These are phyloP conservation scores for Anisodus acutangulus DNA, from an alignment of 257 asterid species.

Conservation along the genomic window DNA sequence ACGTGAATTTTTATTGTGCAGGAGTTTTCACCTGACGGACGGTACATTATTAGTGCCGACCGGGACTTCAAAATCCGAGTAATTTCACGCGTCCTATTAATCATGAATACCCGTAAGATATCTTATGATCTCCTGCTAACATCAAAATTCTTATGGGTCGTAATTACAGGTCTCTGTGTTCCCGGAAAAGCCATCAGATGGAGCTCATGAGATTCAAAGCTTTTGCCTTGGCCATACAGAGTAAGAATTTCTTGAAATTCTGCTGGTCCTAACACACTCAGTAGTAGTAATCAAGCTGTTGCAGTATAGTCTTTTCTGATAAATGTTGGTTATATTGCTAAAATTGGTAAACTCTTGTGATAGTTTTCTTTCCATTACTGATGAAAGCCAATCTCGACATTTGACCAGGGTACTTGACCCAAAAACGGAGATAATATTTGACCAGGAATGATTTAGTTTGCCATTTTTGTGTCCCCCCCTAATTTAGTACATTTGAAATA, in stretches of 20 bases:
- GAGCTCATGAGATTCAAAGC: conserved; percentile 86
- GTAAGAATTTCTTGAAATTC: conserved; percentile 49
- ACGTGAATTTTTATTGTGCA: conserved; percentile 39
- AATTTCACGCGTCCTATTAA: conserved; percentile 34
- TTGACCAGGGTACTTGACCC: background rate
- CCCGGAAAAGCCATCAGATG: conserved; percentile 71
- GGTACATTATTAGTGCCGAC: conserved; percentile 76
- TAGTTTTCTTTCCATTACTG: background rate
- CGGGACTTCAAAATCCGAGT: conserved; percentile 98
- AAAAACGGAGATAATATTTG: too few species aligned
- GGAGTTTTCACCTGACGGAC: conserved; percentile 88
- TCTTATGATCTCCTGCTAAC: conserved; percentile 13
- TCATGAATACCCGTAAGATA: background rate
- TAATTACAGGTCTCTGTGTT: conserved; percentile 71
- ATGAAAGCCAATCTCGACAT: background rate
- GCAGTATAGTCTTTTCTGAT: background rate
- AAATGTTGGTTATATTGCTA: background rate
- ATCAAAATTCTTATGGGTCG: conserved; percentile 34
- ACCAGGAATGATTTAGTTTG: background rate
- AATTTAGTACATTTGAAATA: background rate
- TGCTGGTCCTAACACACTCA: background rate
- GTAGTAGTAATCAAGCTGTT: conserved; percentile 1
- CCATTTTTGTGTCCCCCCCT: background rate
- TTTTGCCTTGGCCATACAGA: conserved; percentile 97
- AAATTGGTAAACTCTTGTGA: background rate